These are phyloP conservation scores for Neocatenulostroma microsporum DNA, from an alignment of 2,329 filamentous ascomycete genomes.

Conservation along the genomic window DNA sequence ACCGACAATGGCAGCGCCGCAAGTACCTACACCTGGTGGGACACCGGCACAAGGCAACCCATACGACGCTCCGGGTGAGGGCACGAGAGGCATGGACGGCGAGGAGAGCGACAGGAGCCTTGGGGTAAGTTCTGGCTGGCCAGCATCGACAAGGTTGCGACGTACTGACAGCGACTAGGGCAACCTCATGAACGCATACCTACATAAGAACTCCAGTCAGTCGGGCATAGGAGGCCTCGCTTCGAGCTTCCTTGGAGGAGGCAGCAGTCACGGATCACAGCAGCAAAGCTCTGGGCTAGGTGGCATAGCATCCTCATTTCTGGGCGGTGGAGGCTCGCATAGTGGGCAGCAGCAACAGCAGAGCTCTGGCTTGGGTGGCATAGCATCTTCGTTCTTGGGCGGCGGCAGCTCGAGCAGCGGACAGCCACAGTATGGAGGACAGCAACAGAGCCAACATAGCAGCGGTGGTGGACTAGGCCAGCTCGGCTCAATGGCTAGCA, in stretches of 20 bases:
- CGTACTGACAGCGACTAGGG: too few species aligned
- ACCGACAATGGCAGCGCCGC: conserved; percentile 32
- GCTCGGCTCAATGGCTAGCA: conserved; percentile 22
- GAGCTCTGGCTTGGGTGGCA: conserved; percentile 20
- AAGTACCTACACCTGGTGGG: conserved; percentile 31
- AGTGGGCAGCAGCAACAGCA: conserved; percentile 7
- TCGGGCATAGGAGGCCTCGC: conserved; percentile 25
- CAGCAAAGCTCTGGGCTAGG: conserved; percentile 17
- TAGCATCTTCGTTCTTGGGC: conserved; percentile 27
- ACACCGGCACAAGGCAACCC: conserved; percentile 31
- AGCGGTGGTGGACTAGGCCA: conserved; percentile 19
- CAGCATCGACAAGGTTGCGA: too few species aligned
- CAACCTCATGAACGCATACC: conserved; percentile 19
- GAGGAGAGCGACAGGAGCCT: conserved; percentile 25
- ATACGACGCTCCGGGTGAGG: conserved; percentile 25
- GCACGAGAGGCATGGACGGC: conserved; percentile 21
- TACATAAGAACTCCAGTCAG: conserved; percentile 21
- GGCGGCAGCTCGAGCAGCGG: conserved; percentile 16
- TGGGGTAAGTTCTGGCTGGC: conserved; percentile 24
- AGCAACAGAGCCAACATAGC: conserved; percentile 13
- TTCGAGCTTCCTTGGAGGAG: conserved; percentile 27
- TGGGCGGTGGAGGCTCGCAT: conserved; percentile 15
- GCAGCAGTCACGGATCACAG: conserved; percentile 7
- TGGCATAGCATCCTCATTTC: conserved; percentile 19
- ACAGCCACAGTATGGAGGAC: conserved; percentile 7